These are phyloP conservation scores for Verticillium dahliae DNA, from an alignment of 2,329 filamentous ascomycete genomes.

Conservation along the genomic window DNA sequence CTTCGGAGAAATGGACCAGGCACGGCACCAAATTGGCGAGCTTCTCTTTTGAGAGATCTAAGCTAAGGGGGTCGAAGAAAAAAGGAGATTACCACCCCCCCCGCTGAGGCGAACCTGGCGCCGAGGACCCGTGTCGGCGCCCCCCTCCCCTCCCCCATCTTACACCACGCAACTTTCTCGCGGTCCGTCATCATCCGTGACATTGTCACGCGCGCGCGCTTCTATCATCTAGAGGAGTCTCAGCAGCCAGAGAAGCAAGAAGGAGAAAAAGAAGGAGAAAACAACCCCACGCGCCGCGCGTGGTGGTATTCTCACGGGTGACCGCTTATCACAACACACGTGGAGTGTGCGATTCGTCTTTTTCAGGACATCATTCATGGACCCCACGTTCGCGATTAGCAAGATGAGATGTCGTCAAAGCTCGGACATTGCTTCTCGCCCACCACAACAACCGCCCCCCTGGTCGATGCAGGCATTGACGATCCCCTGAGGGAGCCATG, in stretches of 20 bases:
- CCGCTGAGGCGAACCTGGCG: background rate
- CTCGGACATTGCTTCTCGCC: background rate
- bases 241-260: too few relatives aligned
- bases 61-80: background rate
- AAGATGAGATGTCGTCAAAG: background rate
- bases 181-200: too few relatives aligned
- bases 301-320: background rate
- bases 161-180: too few relatives aligned
- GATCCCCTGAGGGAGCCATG: background rate
- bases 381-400: background rate
- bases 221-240: too few relatives aligned
- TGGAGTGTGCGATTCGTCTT: background rate
- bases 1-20: background rate
- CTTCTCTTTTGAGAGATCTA: background rate
- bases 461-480: background rate
- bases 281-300: too few relatives aligned
- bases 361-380: background rate
- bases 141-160: too few relatives aligned
- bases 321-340: background rate
- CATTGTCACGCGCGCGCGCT: too few relatives aligned
- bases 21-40: background rate
- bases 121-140: background rate
- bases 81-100: background rate
- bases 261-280: too few relatives aligned
- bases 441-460: background rate